Percentiles rank a stretch among this genome's conserved stretches.
Conservation (phyloP, 495 filamentous ascomycete genomes). For the Penicillium manginii region DNA sequence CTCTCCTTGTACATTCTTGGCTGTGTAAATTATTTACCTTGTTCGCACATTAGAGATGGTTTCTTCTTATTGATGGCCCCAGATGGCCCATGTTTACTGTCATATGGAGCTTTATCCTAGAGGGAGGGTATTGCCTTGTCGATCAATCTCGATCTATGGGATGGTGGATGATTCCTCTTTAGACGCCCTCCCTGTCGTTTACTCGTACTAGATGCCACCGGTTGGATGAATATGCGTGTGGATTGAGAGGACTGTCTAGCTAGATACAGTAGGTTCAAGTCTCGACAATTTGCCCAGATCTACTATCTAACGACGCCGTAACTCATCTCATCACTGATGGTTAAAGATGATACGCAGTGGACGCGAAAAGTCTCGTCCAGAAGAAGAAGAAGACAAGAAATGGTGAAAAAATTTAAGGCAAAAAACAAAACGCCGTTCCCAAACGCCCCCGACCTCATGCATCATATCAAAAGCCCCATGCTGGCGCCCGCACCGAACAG, state of each 20-base stretch:
- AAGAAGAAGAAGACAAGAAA: slow-evolving; percentile 13
- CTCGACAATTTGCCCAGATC: not conserved
- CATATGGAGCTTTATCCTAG: not conserved
- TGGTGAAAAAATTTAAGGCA: slow-evolving; percentile 10
- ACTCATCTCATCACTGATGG: not conserved
- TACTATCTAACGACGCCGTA: not conserved
- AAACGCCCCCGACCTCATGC: slow-evolving; percentile 17
- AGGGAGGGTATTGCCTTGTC: not conserved
- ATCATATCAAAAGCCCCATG: slow-evolving; percentile 12
- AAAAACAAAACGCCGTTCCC: slow-evolving; percentile 17
- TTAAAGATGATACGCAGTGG: not conserved
- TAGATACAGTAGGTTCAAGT: not conserved
- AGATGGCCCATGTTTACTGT: not conserved
- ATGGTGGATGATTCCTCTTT: not conserved
- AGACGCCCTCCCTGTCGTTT: not conserved
- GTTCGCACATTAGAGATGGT: not conserved
- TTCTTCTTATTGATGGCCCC: slow-evolving; percentile 5
- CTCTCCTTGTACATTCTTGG: slow-evolving; percentile 20
- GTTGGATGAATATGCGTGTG: not conserved
- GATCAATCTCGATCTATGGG: not conserved
- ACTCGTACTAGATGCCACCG: not conserved
- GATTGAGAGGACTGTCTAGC: not conserved
- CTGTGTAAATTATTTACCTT: slow-evolving; percentile 2
- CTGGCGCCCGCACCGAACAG: slow-evolving; percentile 22
- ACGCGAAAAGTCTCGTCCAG: not conserved